phyloP scores from a whole-genome alignment of 192 early-diverging fungal genomes.

The Phycomyces blakesleeanus region DNA sequence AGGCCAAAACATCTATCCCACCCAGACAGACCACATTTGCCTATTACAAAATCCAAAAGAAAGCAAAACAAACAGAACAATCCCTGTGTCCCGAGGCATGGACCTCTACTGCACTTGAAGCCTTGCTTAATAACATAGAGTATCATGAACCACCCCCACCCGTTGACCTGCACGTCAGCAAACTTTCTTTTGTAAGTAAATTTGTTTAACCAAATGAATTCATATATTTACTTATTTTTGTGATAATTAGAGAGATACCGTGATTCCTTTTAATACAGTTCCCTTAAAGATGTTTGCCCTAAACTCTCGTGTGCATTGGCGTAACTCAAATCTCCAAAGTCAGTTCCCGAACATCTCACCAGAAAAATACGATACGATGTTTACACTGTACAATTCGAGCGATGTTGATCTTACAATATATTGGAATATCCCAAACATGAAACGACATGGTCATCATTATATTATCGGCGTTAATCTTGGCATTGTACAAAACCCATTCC shows the following conservation, averaged over 20 bases:
- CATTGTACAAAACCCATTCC: constrained; percentile 69
- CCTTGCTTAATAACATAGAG: constrained; percentile 41
- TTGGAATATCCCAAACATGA: constrained; percentile 63
- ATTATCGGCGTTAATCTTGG: constrained; percentile 90
- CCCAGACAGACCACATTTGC: constrained; percentile 55
- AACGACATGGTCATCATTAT: constrained; percentile 78
- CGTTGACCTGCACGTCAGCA: constrained; percentile 42
- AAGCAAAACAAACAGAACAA: background rate
- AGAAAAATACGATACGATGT: constrained; percentile 54
- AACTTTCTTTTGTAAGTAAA: constrained; percentile 46
- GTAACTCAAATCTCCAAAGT: constrained; percentile 53
- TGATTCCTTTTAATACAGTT: constrained; percentile 53
- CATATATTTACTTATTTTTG: constrained; percentile 45
- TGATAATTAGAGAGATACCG: constrained; percentile 42
- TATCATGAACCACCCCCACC: constrained; percentile 38
- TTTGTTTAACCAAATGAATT: constrained; percentile 18
- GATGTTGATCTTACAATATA: constrained; percentile 86
- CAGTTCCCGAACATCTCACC: constrained; percentile 68
- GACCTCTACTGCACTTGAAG: constrained; percentile 43
- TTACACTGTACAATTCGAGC: constrained; percentile 83
- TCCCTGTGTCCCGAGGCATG: constrained; percentile 41
- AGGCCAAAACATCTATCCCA: constrained; percentile 43
- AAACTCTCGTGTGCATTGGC: constrained; percentile 72
- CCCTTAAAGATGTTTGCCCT: constrained; percentile 67
- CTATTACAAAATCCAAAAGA: constrained; percentile 44